These are phyloP conservation scores for Inonotus obliquus DNA, from an alignment of 1,284 basidiomycete genomes.

Conservation along the genomic window DNA sequence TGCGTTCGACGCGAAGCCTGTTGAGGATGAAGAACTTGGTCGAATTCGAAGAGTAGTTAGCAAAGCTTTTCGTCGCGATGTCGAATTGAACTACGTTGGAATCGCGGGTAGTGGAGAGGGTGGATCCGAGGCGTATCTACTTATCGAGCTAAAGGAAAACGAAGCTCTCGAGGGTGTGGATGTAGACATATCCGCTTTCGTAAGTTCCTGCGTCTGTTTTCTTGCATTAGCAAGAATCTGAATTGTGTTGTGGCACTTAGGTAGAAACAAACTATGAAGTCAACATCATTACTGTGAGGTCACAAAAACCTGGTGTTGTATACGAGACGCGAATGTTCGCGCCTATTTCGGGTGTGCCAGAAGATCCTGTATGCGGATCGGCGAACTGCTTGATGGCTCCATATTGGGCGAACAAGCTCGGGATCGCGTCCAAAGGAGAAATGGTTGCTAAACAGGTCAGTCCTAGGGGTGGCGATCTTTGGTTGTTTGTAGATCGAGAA, in stretches of 20 bases:
- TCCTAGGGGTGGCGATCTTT: constrained; percentile 43
- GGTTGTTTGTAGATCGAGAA: constrained; percentile 34
- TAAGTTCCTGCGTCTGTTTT: constrained; percentile 25
- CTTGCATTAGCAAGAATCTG: constrained; percentile 22
- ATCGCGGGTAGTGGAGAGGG: constrained; percentile 27
- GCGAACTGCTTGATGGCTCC: constrained; percentile 49
- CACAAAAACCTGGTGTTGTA: constrained; percentile 29
- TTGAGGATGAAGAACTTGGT: constrained; percentile 28
- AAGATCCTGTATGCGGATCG: constrained; percentile 57
- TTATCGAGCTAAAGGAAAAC: constrained; percentile 41
- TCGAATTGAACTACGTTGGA: constrained; percentile 34
- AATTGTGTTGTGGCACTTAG: constrained; percentile 22
- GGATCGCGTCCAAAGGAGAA: constrained; percentile 26
- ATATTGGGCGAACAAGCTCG: constrained; percentile 43
- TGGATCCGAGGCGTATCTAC: constrained; percentile 32
- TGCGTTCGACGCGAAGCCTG: constrained; percentile 24
- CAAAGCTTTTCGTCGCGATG: constrained; percentile 36
- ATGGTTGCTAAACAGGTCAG: constrained; percentile 48
- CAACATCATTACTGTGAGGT: constrained; percentile 38
- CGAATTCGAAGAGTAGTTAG: constrained; percentile 28
- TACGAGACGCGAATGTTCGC: constrained; percentile 55
- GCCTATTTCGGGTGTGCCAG: constrained; percentile 36
- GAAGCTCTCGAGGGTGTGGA: constrained; percentile 36
- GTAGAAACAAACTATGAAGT: constrained; percentile 21
- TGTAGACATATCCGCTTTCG: constrained; percentile 34